Evolutionary conservation across 805 yeast species (phyloP), one percentile per base, ranked within the genome.

Genomic region (Trichomonascus vanleenenianus): DNA sequence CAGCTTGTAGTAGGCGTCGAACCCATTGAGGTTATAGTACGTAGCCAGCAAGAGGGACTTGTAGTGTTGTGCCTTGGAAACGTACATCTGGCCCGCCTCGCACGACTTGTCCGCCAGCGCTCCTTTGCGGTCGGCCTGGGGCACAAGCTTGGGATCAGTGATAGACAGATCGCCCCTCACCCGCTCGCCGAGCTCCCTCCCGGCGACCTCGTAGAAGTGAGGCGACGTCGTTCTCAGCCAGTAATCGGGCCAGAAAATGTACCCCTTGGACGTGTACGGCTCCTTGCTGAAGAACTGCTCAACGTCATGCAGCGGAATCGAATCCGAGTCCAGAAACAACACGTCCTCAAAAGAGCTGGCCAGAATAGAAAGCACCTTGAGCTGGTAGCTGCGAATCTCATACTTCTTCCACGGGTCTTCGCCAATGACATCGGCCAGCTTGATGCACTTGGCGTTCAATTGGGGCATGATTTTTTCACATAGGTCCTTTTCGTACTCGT

Each of bases 141-240:
- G 71, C 4, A 67, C 50, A 22, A 56, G 60, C 60, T 53, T 59
- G 53, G 51, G 66, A 60, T 54, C 73, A 52, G 61, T 52, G 18
- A 62, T 76, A 50, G 47, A 66, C 63, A 67, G 43, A 53, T 66
- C 48, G 51, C 63, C 64, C 11, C 59, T 56, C 12, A 58, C 73
- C 57, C 55, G 66, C 40, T 58, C 55, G 25, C 75, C 72, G 1
- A 78, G 66, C 42, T 65, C 54, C 11, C 78, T 67, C 2, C 78
- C 84, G 0, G 86, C 85, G 52, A 86, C 78, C 27, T 77, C 74
- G 62, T 83, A 86, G 56, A 74, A 82, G 34, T 66, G 65, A 4
- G 95, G 95, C 1, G 85, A 76, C 1, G 89, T 84, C 5, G 89
- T 79, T 53, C 95, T 73, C 61, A 81, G 76, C 95, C 95, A 86